Evolutionary conservation across 1,284 basidiomycete species (phyloP).

Genomic region (Fomitopsis schrenkii): DNA sequence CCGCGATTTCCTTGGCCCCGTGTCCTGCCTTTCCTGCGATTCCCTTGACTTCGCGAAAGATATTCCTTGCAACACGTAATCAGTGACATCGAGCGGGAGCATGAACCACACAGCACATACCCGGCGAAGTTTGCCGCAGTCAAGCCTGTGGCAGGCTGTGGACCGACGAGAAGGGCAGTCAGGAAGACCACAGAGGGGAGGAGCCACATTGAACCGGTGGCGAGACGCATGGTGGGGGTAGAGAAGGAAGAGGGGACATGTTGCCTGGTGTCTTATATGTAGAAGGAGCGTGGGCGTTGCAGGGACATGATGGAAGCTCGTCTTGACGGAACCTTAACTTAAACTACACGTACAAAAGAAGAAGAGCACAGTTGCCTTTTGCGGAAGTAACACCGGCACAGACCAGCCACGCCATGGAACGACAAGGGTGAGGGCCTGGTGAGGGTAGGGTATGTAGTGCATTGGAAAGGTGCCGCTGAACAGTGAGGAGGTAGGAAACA

Average conservation of each 20-base stretch:
- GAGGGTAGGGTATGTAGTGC: no score
- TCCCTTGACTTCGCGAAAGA: not conserved
- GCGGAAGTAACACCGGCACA: not conserved
- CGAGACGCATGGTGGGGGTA: not conserved
- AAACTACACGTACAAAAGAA: not conserved
- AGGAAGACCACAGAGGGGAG: not conserved
- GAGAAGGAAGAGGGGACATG: not conserved
- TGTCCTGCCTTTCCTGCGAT: not conserved
- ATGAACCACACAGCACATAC: no score
- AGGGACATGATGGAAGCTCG: not conserved
- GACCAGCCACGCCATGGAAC: no score
- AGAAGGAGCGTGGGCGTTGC: not conserved
- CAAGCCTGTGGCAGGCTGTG: no score
- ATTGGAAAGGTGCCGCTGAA: no score
- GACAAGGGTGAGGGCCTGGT: no score
- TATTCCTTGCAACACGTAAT: not conserved
- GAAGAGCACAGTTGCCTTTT: not conserved
- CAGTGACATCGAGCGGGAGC: not conserved
- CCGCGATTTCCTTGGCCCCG: not conserved
- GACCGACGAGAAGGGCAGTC: not conserved
- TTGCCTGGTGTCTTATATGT: not conserved
- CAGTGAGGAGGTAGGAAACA: no score
- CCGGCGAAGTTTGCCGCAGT: no score
- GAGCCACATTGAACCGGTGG: not conserved
- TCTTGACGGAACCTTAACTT: not conserved